Evolutionary conservation across 1,284 basidiomycete genomes (phyloP).

Genomic region (Sparassis latifolia): DNA sequence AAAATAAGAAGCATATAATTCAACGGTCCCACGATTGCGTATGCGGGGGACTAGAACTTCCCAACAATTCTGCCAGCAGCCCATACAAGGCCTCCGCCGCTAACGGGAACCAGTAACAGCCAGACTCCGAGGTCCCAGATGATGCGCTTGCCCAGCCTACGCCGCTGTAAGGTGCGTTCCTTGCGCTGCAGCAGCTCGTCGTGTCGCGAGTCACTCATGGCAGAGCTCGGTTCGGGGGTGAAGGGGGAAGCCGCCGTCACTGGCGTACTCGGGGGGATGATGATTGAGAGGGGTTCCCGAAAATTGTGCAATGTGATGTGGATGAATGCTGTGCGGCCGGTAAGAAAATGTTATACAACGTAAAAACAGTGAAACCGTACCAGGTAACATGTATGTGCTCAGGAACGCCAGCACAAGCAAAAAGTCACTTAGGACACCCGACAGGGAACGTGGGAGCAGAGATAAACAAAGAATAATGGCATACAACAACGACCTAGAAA

Average conservation of each 20-base stretch:
- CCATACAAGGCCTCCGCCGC: conserved; percentile 47
- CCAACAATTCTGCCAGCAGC: conserved; percentile 39
- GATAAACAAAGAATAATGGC: conserved; percentile 37
- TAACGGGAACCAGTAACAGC: conserved; percentile 49
- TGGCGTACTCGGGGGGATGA: conserved; percentile 43
- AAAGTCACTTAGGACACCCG: conserved; percentile 38
- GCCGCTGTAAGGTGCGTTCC: conserved; percentile 63
- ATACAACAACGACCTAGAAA: conserved; percentile 39
- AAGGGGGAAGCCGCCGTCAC: conserved; percentile 11
- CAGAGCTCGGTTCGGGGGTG: conserved; percentile 21
- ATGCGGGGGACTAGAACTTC: conserved; percentile 29
- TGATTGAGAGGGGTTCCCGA: conserved; percentile 60
- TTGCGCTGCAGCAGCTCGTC: conserved; percentile 71
- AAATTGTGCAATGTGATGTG: conserved; percentile 67
- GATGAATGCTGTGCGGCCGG: conserved; percentile 36
- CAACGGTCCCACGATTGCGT: no score
- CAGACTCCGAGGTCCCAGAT: conserved; percentile 71
- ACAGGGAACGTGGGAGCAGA: conserved; percentile 30
- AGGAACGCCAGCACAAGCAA: conserved; percentile 42
- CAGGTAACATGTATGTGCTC: conserved; percentile 56
- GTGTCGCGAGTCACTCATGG: conserved; percentile 23
- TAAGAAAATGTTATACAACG: background rate
- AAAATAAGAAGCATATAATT: no score
- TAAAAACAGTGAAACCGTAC: conserved; percentile 23
- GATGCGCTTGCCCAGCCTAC: conserved; percentile 54